Evolutionary conservation across 805 yeast genomes (phyloP).

Genomic region (Suhomyces pyralidae): DNA sequence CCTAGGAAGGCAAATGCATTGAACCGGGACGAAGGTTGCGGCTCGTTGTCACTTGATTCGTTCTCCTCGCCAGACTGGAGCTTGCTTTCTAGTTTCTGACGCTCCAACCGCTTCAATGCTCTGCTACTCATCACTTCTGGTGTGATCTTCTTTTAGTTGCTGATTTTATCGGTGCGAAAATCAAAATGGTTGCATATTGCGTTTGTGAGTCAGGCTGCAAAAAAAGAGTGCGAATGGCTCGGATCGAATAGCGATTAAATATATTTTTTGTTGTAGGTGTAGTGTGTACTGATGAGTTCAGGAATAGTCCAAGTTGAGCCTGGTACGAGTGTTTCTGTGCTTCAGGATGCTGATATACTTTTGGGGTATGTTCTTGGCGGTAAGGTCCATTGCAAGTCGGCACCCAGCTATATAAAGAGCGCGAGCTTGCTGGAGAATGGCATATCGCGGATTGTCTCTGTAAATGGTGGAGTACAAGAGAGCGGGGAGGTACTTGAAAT

Average conservation of each 20-base stretch:
- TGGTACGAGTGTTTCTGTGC: neutral
- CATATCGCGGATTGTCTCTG: neutral
- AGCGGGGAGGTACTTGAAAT: neutral
- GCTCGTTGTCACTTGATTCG: slow-evolving; percentile 10
- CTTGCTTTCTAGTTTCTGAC: slow-evolving; percentile 16
- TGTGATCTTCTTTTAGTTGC: neutral
- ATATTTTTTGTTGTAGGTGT: neutral
- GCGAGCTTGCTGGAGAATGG: neutral
- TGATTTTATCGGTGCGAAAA: neutral
- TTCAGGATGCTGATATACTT: neutral
- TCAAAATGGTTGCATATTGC: neutral
- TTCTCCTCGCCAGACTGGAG: slow-evolving; percentile 12
- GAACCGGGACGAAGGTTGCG: slow-evolving; percentile 13
- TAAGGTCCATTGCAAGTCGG: neutral
- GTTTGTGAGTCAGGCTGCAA: slow-evolving; percentile 7
- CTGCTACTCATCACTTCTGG: slow-evolving; percentile 22
- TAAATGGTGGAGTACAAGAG: neutral
- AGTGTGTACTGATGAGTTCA: neutral
- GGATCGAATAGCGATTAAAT: too few species aligned
- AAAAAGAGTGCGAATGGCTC: neutral
- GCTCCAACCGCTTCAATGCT: slow-evolving; percentile 22
- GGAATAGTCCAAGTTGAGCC: neutral
- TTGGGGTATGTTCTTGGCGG: neutral
- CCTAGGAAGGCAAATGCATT: slow-evolving; percentile 47
- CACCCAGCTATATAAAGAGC: neutral